Percentiles rank a stretch among this genome's conserved stretches.
Conservation (phyloP, 169 alveolate species). For the Eimeria falciformis region DNA sequence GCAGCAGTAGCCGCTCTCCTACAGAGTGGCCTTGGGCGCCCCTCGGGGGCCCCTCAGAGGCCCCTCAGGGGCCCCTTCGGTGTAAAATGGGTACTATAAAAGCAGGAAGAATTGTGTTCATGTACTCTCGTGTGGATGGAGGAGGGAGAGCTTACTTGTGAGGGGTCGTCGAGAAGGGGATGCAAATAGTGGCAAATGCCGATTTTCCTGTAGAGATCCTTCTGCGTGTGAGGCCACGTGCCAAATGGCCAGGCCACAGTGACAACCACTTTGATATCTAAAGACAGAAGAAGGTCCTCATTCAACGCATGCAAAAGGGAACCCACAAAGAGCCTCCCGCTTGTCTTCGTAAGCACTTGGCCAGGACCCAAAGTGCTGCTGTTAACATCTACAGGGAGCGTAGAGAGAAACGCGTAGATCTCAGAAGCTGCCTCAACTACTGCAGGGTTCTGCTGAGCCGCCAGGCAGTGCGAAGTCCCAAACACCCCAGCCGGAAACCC, state of each 20-base stretch:
- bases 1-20: conserved; percentile 15
- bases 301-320: conserved; percentile 49
- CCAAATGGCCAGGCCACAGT: conserved; percentile 73
- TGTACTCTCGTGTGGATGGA: not conserved
- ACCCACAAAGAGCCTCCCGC: conserved; percentile 62
- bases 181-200: conserved; percentile 1
- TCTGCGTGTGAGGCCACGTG: conserved; percentile 39
- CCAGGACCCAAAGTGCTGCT: conserved; percentile 62
- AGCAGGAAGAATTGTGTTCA: not conserved
- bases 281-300: conserved; percentile 7
- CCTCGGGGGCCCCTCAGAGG: not conserved
- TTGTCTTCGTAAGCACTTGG: conserved; percentile 1
- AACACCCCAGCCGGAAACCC: too few relatives aligned
- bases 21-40: not conserved
- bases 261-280: conserved; percentile 5
- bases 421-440: conserved; percentile 1
- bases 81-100: not conserved
- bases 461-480: not conserved
- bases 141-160: conserved; percentile 25
- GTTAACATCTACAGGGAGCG: not conserved
- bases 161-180: conserved; percentile 61
- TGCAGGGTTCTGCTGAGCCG: not conserved
- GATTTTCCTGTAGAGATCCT: not conserved
- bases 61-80: not conserved
- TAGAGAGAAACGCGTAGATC: not conserved